Evolutionary conservation across 179 eudicot genomes (phyloP).

Genomic region (Nepenthes alata): DNA sequence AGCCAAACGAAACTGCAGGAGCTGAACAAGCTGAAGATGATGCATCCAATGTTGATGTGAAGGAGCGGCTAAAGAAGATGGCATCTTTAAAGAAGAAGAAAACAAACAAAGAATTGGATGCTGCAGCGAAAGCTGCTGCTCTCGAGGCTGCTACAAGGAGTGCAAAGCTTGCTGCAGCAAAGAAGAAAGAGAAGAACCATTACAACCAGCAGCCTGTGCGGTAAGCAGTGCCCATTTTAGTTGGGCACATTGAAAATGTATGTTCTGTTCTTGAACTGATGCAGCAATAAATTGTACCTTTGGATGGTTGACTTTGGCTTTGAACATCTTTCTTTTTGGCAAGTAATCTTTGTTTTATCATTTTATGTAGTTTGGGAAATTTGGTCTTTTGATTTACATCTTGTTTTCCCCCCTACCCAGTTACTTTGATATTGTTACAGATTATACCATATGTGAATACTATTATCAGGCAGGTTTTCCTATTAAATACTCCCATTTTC

Average conservation of each 20-base stretch:
- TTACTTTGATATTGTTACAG: not conserved
- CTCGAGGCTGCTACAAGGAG: conserved; percentile 88
- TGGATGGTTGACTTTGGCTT: not conserved
- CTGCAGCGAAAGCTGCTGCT: conserved; percentile 83
- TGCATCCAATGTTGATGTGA: conserved; percentile 47
- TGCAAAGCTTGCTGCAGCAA: conserved; percentile 81
- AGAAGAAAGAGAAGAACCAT: conserved; percentile 98
- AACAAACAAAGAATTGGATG: conserved; percentile 76
- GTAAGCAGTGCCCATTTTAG: conserved; percentile 17
- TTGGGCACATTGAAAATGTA: not conserved
- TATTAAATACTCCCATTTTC: not conserved
- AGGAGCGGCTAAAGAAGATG: conserved; percentile 67
- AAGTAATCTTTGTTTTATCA: too few relatives aligned
- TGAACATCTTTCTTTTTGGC: not conserved
- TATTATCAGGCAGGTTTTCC: not conserved
- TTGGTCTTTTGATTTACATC: not conserved
- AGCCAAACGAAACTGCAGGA: conserved; percentile 24
- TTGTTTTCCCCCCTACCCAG: too few relatives aligned
- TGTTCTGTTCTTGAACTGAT: not conserved
- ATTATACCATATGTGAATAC: not conserved
- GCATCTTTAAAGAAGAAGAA: conserved; percentile 84
- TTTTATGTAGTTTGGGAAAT: not conserved
- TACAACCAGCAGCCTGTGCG: conserved; percentile 97
- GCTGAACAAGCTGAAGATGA: conserved; percentile 44
- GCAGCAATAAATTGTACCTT: not conserved